Base-by-base conservation (phyloP, 1,284 basidiomycete species). In the Tremellales sp. region DNA sequence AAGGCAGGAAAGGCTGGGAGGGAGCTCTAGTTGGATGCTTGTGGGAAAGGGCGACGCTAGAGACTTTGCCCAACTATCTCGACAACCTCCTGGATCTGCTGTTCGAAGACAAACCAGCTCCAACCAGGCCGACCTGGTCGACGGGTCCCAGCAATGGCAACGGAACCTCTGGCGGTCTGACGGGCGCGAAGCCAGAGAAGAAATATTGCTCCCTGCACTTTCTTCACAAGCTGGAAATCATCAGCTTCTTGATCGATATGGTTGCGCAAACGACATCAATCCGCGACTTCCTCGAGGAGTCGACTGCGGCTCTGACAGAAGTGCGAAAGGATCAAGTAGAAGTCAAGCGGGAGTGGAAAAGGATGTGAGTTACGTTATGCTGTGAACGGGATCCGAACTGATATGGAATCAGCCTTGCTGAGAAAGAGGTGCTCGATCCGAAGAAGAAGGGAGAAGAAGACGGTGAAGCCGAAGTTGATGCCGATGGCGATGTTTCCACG, bases 251-350 rank as follows among this genome's bases (percentile, higher is more conserved):
- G 74, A 87, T 86, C 71, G 87, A 94, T 65, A 73, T 93, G 41
- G 91, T 86, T 0, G 83, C 92, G 24, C 89, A 91, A 38, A 94
- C 89, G 68, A 92, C 89, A 66, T 78, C 82, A 4, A 81, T 97
- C 35, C 87, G 93, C 64, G 73, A 78, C 10, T 89, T 87, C 62
- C 87, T 97, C 80, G 95, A 98, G 60, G 80, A 83, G 44, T 90
- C 87, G 61, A 92, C 93, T 61, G 80, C 85, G 56, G 83, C 86
- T 55, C 73, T 98, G 50, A 97, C 95, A 9, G 87, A 92, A 35
- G 77, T 95, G 42, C 77, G 94, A 55, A 98, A 98, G 74, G 90
- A 94, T 70, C 89, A 93, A 70, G 88, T 94, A 29, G 94, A 98
- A 57, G 81, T 93, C 43, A 93, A 92, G 70, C 79, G 93, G 51